Percentiles rank a stretch among this genome's conserved stretches.
Conservation (phyloP, 1,284 basidiomycete species). For the Austropuccinia psidii region DNA sequence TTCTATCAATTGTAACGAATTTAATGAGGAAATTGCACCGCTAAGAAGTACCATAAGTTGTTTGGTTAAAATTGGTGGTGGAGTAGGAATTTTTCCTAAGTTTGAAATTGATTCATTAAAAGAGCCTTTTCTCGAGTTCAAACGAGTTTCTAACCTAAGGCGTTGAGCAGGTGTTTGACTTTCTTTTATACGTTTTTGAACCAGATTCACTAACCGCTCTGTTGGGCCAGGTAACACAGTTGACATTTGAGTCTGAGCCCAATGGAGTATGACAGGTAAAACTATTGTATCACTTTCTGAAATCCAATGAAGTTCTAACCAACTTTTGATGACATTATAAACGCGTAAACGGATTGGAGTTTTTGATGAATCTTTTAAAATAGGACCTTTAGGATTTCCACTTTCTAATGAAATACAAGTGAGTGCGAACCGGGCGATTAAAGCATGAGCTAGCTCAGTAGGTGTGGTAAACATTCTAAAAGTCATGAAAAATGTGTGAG, state of each 20-base stretch:
- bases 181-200: slow-evolving; percentile 51
- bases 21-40: slow-evolving; percentile 48
- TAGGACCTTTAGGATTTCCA: slow-evolving; percentile 58
- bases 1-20: slow-evolving; percentile 66
- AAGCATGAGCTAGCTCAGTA: slow-evolving; percentile 61
- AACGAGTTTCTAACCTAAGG: not conserved
- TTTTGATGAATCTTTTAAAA: slow-evolving; percentile 63
- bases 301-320: slow-evolving; percentile 88
- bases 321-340: slow-evolving; percentile 82
- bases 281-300: slow-evolving; percentile 50
- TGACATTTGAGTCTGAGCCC: slow-evolving; percentile 59
- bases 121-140: not conserved
- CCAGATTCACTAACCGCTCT: slow-evolving; percentile 64
- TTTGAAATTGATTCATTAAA: slow-evolving; percentile 36
- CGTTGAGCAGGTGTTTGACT: slow-evolving; percentile 36
- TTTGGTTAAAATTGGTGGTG: slow-evolving; percentile 72
- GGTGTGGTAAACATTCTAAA: slow-evolving; percentile 90
- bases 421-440: slow-evolving; percentile 71
- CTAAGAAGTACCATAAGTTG: slow-evolving; percentile 55
- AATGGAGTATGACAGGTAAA: slow-evolving; percentile 58
- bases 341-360: slow-evolving; percentile 80
- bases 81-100: slow-evolving; percentile 37
- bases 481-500: slow-evolving; percentile 84
- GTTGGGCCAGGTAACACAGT: slow-evolving; percentile 60
- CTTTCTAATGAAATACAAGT: slow-evolving; percentile 57